A percentile compares a stretch with the other conserved stretches of the same genome.
Conservation (phyloP, 768 basidiomycete species). For the Tremella fuciformis region DNA sequence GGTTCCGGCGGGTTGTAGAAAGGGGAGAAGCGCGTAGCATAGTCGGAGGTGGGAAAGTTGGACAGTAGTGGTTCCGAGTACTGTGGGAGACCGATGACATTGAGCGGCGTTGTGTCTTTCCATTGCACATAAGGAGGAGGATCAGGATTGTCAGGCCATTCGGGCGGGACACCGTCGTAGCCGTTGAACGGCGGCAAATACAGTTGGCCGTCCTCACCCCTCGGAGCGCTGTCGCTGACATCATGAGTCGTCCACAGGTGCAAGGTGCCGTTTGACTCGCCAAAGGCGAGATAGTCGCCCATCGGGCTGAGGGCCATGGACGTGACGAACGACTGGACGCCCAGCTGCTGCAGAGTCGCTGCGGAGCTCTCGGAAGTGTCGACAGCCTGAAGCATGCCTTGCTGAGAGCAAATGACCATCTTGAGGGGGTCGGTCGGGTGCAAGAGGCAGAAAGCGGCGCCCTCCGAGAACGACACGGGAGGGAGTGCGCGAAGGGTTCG, state of each 20-base stretch:
- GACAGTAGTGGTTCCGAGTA: constrained; percentile 75
- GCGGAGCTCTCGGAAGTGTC: constrained; percentile 57
- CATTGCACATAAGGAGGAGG: constrained; percentile 71
- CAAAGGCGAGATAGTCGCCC: constrained; percentile 88
- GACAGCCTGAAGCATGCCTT: constrained; percentile 80
- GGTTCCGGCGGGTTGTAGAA: constrained; percentile 61
- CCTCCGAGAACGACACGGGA: constrained; percentile 80
- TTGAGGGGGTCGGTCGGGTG: constrained; percentile 73
- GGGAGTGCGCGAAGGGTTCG: constrained; percentile 77
- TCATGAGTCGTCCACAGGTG: constrained; percentile 75
- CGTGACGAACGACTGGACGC: constrained; percentile 64
- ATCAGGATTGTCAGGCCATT: constrained; percentile 76
- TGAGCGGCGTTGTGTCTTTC: constrained; percentile 83
- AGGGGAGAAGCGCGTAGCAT: constrained; percentile 58
- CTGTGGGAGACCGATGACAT: constrained; percentile 80
- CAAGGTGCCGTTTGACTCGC: constrained; percentile 77
- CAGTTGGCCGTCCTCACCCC: constrained; percentile 25
- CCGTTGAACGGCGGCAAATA: constrained; percentile 70
- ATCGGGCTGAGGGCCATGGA: constrained; percentile 78
- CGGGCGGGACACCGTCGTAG: constrained; percentile 72
- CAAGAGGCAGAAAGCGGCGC: constrained; percentile 78
- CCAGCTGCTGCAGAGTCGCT: constrained; percentile 32
- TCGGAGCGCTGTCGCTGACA: constrained; percentile 49
- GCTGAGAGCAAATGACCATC: constrained; percentile 70
- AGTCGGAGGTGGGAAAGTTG: constrained; percentile 51